Evolutionary conservation across 2,329 filamentous ascomycete species (phyloP), one percentile per base, ranked within the genome.

Genomic region (Beauveria medogensis): DNA sequence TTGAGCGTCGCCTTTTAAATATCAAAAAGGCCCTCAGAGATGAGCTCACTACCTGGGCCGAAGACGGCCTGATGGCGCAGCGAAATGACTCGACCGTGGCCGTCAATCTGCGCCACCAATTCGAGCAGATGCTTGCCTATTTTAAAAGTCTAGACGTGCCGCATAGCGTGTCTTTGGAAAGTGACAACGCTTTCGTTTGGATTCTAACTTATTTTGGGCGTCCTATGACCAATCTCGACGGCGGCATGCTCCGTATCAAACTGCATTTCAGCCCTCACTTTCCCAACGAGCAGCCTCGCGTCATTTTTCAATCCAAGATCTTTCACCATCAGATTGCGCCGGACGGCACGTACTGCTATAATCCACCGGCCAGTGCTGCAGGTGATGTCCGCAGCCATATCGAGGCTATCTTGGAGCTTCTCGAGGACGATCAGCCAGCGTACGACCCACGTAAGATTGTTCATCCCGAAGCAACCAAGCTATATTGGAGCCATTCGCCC

Each of bases 161-260:
- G 0, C 80, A 96, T 61, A 88, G 92, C 66, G 77, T 97, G 43
- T 83, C 86, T 60, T 78, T 97, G 7, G 86, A 89, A 34, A 81
- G 94, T 65, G 83, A 81, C 44, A 97, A 97, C 68, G 92, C 93
- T 0, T 97, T 97, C 69, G 80, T 93, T 22, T 97, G 94, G 94
- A 74, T 82, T 22, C 72, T 97, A 63, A 94, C 91, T 1, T 92
- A 96, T 71, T 95, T 97, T 70, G 94, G 94, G 28, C 84, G 88
- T 59, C 91, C 92, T 0, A 95, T 94, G 88, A 96, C 92, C 6
- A 92, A 96, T 66, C 83, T 97, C 2, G 93, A 97, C 67, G 93
- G 92, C 18, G 92, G 93, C 2, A 82, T 97, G 63, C 93, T 97
- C 77, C 85, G 84, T 63, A 88, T 97, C 72, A 88, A 82, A 67